Base-by-base conservation (phyloP, 768 basidiomycete genomes). In the Lactarius deliciosus region DNA sequence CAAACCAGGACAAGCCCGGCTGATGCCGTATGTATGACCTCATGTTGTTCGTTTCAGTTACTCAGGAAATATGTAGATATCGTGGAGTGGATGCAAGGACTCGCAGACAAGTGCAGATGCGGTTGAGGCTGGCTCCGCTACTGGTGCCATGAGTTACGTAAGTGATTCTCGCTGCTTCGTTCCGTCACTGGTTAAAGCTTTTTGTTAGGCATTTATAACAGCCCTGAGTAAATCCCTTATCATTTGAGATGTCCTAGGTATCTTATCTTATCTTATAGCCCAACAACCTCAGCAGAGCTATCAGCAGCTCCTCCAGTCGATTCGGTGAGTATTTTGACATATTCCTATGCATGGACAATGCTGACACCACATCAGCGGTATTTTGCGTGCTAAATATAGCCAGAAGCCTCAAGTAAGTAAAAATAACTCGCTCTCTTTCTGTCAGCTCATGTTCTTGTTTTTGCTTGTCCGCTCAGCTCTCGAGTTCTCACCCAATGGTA, bases 71-170 rank as follows among this genome's bases (percentile, higher is more conserved):
- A 32, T 63, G 34, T 41, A 92, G 91, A 92, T 92, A 34, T 90
- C 90, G 8, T 92, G 87, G 86, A 88, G 88, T 73, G 91, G 91
- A 8, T 93, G 91, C 74, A 92, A 92, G 72, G 91, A 93, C 73
- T 83, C 86, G 3, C 91, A 93, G 74, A 93, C 91, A 22, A 92
- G 90, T 69, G 91, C 91, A 25, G 91, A 93, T 74, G 85, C 91
- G 1, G 78, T 83, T 57, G 90, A 92, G 73, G 82, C 82, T n/a
- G 90, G 89, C 3, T 74, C 81, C 53, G 87, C 84, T 9, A 90
- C 90, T 13, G 91, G 91, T 50, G 91, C 91, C 13, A 93, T 92
- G 91, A 91, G 87, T 76, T 89, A 79, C 74, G 90, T 91, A 73
- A 64, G 86, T 80, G 1, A 18, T 36, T n/a, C 9, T 30, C 57